Percentiles rank a stretch among this genome's conserved stretches.
Conservation (phyloP, 2,329 filamentous ascomycete species). For the Aquanectria penicillioides region DNA sequence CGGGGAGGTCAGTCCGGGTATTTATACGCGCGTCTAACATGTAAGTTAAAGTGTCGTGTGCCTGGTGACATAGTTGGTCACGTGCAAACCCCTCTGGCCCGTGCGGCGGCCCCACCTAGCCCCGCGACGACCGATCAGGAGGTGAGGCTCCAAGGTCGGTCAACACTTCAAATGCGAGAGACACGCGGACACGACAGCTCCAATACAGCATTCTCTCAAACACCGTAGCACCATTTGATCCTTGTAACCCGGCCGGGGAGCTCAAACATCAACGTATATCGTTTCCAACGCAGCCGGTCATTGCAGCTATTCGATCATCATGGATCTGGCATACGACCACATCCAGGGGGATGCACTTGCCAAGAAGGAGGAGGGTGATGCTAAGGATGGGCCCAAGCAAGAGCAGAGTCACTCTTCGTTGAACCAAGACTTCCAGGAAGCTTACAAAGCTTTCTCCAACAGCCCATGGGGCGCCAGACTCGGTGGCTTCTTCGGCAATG, state of each 20-base stretch:
- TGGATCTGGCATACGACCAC: slow-evolving; percentile 98
- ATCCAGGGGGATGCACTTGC: slow-evolving; percentile 85
- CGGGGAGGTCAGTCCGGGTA: no score
- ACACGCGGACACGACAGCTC: slow-evolving; percentile 29
- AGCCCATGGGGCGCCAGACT: slow-evolving; percentile 92
- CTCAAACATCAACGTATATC: no score
- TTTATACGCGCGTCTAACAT: no score
- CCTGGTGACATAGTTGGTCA: slow-evolving; percentile 7
- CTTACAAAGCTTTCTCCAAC: slow-evolving; percentile 90
- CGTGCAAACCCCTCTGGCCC: slow-evolving; percentile 28
- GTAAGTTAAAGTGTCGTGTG: no score
- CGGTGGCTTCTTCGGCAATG: slow-evolving; percentile 87
- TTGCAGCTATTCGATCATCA: slow-evolving; percentile 54
- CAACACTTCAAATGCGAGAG: slow-evolving; percentile 23
- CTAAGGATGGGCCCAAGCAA: slow-evolving; percentile 52
- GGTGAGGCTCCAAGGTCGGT: slow-evolving; percentile 26
- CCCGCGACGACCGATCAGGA: slow-evolving; percentile 38
- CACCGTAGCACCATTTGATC: no score
- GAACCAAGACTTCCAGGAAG: slow-evolving; percentile 91
- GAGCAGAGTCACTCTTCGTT: slow-evolving; percentile 65
- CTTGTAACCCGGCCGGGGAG: background rate
- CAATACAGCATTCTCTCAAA: slow-evolving; percentile 17
- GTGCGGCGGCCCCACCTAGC: slow-evolving; percentile 32
- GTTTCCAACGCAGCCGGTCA: no score
- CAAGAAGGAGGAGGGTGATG: slow-evolving; percentile 62